A percentile compares a stretch with the other conserved stretches of the same genome.
Evolutionary conservation across 179 eudicot species (phyloP).

Genomic region (Drosera spatulata): DNA sequence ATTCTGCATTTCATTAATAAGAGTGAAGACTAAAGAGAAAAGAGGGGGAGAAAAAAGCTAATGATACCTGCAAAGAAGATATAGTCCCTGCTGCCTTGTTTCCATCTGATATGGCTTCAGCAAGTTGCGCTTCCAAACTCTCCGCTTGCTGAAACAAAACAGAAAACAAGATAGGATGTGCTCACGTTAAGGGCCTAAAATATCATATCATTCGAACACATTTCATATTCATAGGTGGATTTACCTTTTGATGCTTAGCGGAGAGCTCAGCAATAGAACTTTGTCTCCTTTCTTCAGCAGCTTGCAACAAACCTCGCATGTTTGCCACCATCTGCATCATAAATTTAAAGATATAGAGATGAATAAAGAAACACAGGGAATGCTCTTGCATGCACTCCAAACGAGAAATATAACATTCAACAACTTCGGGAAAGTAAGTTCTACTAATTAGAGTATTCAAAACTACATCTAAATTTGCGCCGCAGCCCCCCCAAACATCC

Average conservation of each 20-base stretch:
- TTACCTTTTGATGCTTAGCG: constrained; percentile 88
- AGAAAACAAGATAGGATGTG: constrained; percentile 12
- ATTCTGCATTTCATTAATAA: no score
- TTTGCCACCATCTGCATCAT: constrained; percentile 68
- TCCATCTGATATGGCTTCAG: constrained; percentile 68
- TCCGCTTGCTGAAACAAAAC: constrained; percentile 53
- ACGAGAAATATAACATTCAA: no score
- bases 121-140: constrained; percentile 82
- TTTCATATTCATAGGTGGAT: neutral
- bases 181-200: neutral
- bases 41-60: no score
- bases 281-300: constrained; percentile 80
- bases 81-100: constrained; percentile 80
- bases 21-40: no score
- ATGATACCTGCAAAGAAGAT: constrained; percentile 71
- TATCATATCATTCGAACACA: neutral
- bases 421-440: no score
- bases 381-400: no score
- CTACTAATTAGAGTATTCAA: no score
- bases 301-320: constrained; percentile 51
- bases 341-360: constrained; percentile 8
- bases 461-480: no score
- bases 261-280: constrained; percentile 69
- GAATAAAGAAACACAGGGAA: neutral
- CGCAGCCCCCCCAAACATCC: no score